Base-by-base conservation (phyloP, 2,329 filamentous ascomycete species). In the Scortechinia acanthostroma region DNA sequence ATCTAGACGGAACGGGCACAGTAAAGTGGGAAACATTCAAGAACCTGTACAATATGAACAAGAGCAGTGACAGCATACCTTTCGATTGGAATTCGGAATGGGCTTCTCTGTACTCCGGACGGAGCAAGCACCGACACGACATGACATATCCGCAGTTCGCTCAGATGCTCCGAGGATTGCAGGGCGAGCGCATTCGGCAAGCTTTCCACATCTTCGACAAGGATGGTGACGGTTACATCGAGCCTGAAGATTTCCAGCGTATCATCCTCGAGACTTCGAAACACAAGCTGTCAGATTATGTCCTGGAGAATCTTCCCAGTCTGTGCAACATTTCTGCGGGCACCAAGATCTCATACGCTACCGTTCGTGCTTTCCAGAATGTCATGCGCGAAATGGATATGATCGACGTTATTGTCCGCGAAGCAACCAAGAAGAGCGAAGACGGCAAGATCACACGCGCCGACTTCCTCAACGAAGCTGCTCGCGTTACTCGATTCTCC, bases 81-180 rank as follows among this genome's bases (percentile, higher is more conserved):
- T 97, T 98, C 59, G 88, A 98, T 66, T 97, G 93, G 91, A 86
- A 91, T 60, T 94, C 88, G 51, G 88, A 95, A 63, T 98, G 93
- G 93, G 91, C 90, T 33, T 88, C 86, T 56, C 77, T 98, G 50
- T 97, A 98, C 70, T 87, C 93, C 55, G 93, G 93, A 50, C 6
- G 35, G 10, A 81, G 83, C 58, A 89, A 86, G 71, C 84, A 88
- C 65, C 80, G 91, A 52, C 93, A 96, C 63, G 82, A 86, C 56
- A 84, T 98, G 71, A 91, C 91, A 55, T 98, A 98, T 63, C 83
- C 86, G 4, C 91, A 98, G 66, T 98, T 98, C 70, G 88, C 91
- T 42, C 93, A 98, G 71, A 95, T 98, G 91, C 76, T 98, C 57
- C 87, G 93, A 50, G 93, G 91, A 42, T 74, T 98, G 49, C 91